Evolutionary conservation across 2,329 filamentous ascomycete species (phyloP).

Genomic region (Ascocoryne sarcoides): DNA sequence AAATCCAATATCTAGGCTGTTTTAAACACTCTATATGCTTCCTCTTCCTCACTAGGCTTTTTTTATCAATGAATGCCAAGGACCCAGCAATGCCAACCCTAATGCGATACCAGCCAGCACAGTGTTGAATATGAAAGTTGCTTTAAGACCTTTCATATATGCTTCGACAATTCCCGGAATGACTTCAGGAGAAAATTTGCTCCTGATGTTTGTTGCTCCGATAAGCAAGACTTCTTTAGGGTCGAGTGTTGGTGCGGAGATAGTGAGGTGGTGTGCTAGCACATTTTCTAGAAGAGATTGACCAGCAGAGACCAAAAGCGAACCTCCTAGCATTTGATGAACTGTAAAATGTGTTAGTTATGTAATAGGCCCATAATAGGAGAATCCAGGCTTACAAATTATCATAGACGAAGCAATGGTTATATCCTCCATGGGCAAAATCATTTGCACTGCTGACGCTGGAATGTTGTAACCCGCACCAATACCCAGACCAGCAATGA

Average conservation of each 20-base stretch:
- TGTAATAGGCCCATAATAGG: not conserved
- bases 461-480: constrained; percentile 40
- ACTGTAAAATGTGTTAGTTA: constrained; percentile 25
- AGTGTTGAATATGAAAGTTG: constrained; percentile 11
- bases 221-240: constrained; percentile 27
- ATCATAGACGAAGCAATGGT: constrained; percentile 43
- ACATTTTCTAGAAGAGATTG: constrained; percentile 24
- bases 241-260: constrained; percentile 31
- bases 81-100: not conserved
- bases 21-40: not conserved
- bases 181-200: constrained; percentile 32
- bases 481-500: constrained; percentile 44
- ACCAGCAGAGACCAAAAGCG: constrained; percentile 17
- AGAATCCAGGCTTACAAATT: constrained; percentile 27
- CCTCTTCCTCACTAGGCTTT: not conserved
- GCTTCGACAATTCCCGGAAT: constrained; percentile 10
- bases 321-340: constrained; percentile 18
- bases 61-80: not conserved
- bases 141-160: constrained; percentile 16
- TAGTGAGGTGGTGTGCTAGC: constrained; percentile 35
- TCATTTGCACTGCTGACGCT: constrained; percentile 6
- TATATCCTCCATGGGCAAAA: constrained; percentile 40
- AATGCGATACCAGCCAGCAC: constrained; percentile 8
- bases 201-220: constrained; percentile 35
- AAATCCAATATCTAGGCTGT: not conserved